Conservation (phyloP, 129 eudicot species). For the Flaveria brownii region DNA sequence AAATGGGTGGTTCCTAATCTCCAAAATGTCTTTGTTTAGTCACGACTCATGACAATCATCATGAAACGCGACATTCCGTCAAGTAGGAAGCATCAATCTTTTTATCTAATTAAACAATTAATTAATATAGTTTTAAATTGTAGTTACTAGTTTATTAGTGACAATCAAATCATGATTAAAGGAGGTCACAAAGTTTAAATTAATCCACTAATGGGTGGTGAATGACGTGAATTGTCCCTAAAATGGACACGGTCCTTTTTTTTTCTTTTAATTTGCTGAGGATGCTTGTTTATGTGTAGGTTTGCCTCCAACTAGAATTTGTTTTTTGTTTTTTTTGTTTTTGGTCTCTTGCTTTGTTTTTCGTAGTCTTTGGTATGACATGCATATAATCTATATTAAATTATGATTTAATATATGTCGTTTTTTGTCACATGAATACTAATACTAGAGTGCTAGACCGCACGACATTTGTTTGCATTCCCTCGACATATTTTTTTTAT, state of each 20-base stretch:
- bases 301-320: not conserved
- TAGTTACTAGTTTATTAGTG: constrained; percentile 4
- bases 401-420: not conserved
- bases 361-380: not conserved
- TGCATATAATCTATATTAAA: not conserved
- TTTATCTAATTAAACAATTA: constrained; percentile 3
- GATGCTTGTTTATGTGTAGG: constrained; percentile 15
- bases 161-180: constrained; percentile 13
- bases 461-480: not conserved
- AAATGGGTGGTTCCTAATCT: constrained; percentile 27
- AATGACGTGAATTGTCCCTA: constrained; percentile 27
- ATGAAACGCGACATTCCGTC: constrained; percentile 22
- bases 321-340: not conserved
- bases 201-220: constrained; percentile 23
- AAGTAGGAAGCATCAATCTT: constrained; percentile 5
- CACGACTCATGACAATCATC: constrained; percentile 14
- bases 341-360: constrained; percentile 25
- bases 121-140: constrained; percentile 5
- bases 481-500: not conserved
- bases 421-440: constrained; percentile 5
- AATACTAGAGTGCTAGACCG: not conserved
- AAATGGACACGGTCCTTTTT: not conserved
- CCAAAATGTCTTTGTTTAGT: constrained; percentile 16
- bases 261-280: not conserved
- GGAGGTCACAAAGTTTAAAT: not conserved